Conservation (phyloP, 2,329 filamentous ascomycete genomes). For the Orbilia javanica region DNA sequence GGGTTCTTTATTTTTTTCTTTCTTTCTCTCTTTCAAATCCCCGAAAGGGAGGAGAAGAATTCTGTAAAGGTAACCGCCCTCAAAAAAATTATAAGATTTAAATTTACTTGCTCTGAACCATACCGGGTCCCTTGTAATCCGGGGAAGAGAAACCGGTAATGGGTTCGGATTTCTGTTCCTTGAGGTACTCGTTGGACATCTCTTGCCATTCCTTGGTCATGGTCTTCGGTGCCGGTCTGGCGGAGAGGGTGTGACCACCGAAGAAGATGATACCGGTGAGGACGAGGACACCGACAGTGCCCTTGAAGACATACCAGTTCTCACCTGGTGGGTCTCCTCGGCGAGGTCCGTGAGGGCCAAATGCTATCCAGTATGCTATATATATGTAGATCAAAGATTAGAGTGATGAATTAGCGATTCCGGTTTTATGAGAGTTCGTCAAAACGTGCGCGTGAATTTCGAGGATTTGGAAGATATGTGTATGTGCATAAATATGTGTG, state of each 20-base stretch:
- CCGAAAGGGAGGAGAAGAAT: neutral
- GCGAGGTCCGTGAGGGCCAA: slow-evolving; percentile 94
- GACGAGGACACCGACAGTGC: slow-evolving; percentile 77
- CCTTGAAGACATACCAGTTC: slow-evolving; percentile 80
- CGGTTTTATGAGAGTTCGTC: neutral
- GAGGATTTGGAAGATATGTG: neutral
- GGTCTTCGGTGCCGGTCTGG: slow-evolving; percentile 79
- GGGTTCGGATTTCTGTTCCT: slow-evolving; percentile 85
- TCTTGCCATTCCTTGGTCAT: slow-evolving; percentile 99
- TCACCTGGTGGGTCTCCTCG: slow-evolving; percentile 85
- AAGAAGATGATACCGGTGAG: slow-evolving; percentile 79
- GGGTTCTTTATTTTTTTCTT: neutral
- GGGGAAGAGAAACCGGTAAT: slow-evolving; percentile 85
- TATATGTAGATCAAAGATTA: neutral
- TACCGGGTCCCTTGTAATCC: slow-evolving; percentile 81
- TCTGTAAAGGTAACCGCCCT: too few relatives aligned
- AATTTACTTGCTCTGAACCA: slow-evolving; percentile 72
- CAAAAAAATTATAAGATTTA: neutral
- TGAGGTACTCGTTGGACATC: slow-evolving; percentile 91
- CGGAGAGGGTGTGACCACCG: slow-evolving; percentile 75
- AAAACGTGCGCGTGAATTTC: neutral
- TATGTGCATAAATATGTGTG: too few relatives aligned
- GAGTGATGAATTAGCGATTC: slow-evolving; percentile 13
- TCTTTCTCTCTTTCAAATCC: neutral
- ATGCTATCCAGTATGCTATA: slow-evolving; percentile 99